Percentiles rank a stretch among this genome's conserved stretches.
phyloP scores from a whole-genome alignment of 106 monocot genomes.

The Dioscorea alata region DNA sequence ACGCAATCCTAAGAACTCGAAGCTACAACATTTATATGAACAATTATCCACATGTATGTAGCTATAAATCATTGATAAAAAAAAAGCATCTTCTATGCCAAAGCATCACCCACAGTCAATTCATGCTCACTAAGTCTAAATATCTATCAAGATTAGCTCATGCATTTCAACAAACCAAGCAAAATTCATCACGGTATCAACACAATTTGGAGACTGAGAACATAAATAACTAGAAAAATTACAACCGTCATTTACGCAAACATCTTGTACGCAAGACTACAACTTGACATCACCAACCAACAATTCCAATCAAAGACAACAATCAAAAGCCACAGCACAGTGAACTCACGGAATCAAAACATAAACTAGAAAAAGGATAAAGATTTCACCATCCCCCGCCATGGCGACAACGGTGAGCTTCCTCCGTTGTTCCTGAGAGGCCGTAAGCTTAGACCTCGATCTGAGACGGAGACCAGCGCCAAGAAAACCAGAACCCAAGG shows the following conservation, averaged over 20 bases:
- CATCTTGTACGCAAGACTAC: not conserved
- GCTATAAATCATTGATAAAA: too few species aligned
- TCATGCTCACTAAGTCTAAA: not conserved
- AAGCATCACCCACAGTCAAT: not conserved
- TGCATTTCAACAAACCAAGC: too few species aligned
- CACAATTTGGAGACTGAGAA: not conserved
- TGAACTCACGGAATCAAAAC: not conserved
- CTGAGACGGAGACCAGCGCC: not conserved
- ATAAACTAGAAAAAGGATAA: not conserved
- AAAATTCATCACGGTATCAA: not conserved
- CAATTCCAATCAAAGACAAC: not conserved
- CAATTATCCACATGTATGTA: too few species aligned
- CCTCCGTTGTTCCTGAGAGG: not conserved
- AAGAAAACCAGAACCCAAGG: not conserved
- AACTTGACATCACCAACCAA: not conserved
- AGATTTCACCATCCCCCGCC: not conserved
- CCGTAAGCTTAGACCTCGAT: not conserved
- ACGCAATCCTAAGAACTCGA: too few species aligned
- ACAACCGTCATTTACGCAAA: not conserved
- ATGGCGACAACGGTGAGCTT: conserved; percentile 1
- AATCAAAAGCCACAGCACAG: not conserved
- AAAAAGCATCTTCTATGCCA: not conserved
- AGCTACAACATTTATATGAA: too few species aligned
- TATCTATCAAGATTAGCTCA: too few species aligned
- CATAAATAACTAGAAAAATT: not conserved